Evolutionary conservation across 2,329 filamentous ascomycete genomes (phyloP).

Genomic region (Colletotrichum sp.): DNA sequence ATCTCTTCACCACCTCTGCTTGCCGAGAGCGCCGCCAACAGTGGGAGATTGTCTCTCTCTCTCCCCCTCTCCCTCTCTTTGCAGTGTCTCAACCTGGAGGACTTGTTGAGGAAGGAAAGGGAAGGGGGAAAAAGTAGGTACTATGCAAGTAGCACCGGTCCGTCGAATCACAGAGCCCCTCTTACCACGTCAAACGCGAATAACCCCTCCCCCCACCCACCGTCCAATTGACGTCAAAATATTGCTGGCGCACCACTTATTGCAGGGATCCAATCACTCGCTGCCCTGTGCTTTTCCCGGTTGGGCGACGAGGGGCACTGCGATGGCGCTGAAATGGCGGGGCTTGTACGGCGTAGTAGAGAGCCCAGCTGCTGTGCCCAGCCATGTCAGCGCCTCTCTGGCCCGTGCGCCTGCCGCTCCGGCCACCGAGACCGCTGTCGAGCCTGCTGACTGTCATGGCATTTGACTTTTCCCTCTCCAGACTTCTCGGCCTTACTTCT

Average conservation of each 20-base stretch:
- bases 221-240: conserved; percentile 20
- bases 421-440: neutral
- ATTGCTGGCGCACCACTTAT: neutral
- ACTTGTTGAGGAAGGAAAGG: conserved; percentile 2
- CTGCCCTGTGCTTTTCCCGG: conserved; percentile 1
- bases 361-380: neutral
- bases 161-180: conserved; percentile 3
- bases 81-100: neutral
- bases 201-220: conserved; percentile 16
- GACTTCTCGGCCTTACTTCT: conserved; percentile 16
- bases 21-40: neutral
- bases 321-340: neutral
- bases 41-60: neutral
- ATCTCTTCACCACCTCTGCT: neutral
- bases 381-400: neutral
- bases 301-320: neutral
- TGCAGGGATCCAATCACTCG: neutral
- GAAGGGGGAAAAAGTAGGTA: neutral
- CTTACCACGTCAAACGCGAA: conserved; percentile 12
- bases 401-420: neutral
- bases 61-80: neutral
- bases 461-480: conserved; percentile 16
- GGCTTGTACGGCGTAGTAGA: neutral
- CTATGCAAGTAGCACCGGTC: neutral
- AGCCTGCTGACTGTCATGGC: conserved; percentile 11